Base-by-base conservation (phyloP, 2,329 filamentous ascomycete species). In the Exophiala spinifera region DNA sequence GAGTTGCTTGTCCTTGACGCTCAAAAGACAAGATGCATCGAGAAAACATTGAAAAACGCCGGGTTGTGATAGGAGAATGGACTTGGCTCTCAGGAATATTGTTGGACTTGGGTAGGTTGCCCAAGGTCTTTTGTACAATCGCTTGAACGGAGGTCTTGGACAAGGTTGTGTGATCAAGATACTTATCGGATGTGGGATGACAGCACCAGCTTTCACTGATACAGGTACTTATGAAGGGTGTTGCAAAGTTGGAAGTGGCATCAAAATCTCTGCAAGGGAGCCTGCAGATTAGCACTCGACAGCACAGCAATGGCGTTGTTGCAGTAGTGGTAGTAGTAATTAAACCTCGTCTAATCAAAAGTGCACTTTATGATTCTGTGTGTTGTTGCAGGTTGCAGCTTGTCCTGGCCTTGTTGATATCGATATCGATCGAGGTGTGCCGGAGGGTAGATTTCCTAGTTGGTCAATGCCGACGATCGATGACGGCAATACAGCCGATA, bases 11-110 rank as follows among this genome's bases (percentile, higher is more conserved):
- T 96, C 21, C 75, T 81, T 34, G 88, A 90, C 65, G 78, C 79
- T 61, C 74, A 72, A 50, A 87, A 85, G 71, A 77, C 78, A 61
- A 86, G 83, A 74, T 87, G 86, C 79, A 90, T 91, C 85, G 59
- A 66, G 10, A 67, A 52, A 21, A 61, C 57, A 49, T 54, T 64
- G 36, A 64, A 64, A 42, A 53, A 58, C 19, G 55, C 62, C 2
- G 62, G 62, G 10, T 53, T 64, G 21, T 62, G 49, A 63, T 19
- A 14, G 23, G 36, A 33, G n/a, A 20, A 46, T 51, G 39, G 50
- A 46, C 7, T 44, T 43, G 42, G 23, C 15, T n/a, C 43, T 31
- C 19, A 36, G 20, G 8, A 39, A 20, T 49, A 49, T 51, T 31
- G 37, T 49, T 44, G 39, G 49, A 17, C 31, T 39, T 47, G 25